Conservation (phyloP, 2,329 filamentous ascomycete genomes). For the Lasiodiplodia hormozganensis region DNA sequence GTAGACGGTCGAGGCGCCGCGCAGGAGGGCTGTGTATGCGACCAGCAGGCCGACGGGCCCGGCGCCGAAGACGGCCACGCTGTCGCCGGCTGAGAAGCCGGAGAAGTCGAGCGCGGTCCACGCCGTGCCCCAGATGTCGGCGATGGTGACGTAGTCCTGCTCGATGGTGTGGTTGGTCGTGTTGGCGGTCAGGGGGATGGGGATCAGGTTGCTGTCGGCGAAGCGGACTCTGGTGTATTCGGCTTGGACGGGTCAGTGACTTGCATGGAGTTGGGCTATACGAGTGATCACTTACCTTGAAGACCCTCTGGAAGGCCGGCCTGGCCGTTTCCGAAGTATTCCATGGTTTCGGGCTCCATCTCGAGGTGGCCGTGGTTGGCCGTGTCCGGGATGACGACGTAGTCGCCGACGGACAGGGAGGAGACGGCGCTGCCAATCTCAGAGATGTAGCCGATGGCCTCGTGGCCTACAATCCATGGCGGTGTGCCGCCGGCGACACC, state of each 20-base stretch:
- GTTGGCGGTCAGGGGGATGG: constrained; percentile 1
- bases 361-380: constrained; percentile 27
- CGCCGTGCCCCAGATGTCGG: constrained; percentile 50
- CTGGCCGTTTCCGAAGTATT: not conserved
- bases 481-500: constrained; percentile 26
- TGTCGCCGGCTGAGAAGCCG: constrained; percentile 47
- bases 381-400: constrained; percentile 31
- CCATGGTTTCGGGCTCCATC: not conserved
- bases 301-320: not conserved
- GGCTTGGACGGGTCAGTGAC: constrained; percentile 8
- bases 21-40: constrained; percentile 32
- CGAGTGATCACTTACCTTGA: not conserved
- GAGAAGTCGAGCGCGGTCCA: constrained; percentile 48
- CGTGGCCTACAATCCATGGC: constrained; percentile 28
- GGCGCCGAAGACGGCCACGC: constrained; percentile 33
- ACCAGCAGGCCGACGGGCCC: constrained; percentile 33
- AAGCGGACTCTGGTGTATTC: constrained; percentile 30
- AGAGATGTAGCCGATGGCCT: constrained; percentile 31
- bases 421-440: constrained; percentile 30
- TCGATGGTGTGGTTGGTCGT: constrained; percentile 13
- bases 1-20: constrained; percentile 33
- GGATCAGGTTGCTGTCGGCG: constrained; percentile 28
- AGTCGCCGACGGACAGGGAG: constrained; percentile 28
- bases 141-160: constrained; percentile 38
- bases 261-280: not conserved